A percentile compares a stretch with the other conserved stretches of the same genome.
Conservation (phyloP, 257 asterid species). For the Solanum neorickii region DNA sequence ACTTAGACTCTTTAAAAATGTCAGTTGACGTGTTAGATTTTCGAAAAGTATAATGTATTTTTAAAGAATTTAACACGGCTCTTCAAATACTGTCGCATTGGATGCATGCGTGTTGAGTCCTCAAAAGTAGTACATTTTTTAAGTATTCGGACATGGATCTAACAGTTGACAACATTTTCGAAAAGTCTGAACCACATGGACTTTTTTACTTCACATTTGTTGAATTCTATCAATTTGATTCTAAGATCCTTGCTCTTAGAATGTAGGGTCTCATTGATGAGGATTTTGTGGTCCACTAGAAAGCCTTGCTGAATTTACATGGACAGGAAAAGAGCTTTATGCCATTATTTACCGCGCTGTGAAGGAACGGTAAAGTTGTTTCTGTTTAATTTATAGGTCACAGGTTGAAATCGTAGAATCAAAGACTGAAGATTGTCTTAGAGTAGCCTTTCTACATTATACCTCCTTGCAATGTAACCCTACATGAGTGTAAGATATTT, state of each 20-base stretch:
- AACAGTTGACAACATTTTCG: neutral
- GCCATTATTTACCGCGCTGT: neutral
- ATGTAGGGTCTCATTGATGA: slow-evolving; percentile 44
- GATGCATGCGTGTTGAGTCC: neutral
- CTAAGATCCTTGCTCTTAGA: slow-evolving; percentile 10
- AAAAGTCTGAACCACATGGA: neutral
- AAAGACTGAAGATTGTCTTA: neutral
- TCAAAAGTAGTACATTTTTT: neutral
- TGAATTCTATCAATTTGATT: neutral
- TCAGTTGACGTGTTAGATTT: neutral
- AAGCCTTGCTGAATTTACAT: slow-evolving; percentile 44
- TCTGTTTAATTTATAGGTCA: neutral
- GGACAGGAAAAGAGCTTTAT: slow-evolving; percentile 57
- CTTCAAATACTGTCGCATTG: neutral
- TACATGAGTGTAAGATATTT: rapidly evolving
- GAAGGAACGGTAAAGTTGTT: neutral
- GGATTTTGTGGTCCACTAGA: slow-evolving; percentile 27
- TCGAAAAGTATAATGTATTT: too few species aligned
- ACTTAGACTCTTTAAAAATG: neutral
- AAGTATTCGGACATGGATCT: neutral
- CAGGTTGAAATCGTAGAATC: neutral
- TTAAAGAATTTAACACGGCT: neutral
- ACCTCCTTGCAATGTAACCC: neutral
- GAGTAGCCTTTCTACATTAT: neutral
- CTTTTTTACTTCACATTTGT: neutral